These are phyloP conservation scores for Stylonectria norvegica DNA, from an alignment of 2,329 filamentous ascomycete species.

Conservation along the genomic window DNA sequence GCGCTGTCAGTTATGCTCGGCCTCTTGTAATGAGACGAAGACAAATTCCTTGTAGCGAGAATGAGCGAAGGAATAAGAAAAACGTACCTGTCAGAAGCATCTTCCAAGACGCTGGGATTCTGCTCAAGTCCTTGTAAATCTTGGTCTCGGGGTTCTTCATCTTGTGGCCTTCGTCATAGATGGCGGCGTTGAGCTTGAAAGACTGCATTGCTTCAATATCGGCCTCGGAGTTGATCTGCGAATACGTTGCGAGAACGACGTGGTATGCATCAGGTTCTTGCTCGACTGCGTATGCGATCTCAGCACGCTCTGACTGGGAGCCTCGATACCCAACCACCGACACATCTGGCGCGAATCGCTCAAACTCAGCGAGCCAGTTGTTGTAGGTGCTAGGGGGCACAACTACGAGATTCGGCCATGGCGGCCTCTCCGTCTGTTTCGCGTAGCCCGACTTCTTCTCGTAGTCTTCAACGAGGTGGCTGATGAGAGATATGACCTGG, in stretches of 20 bases:
- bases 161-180: conserved; percentile 94
- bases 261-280: conserved; percentile 63
- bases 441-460: conserved; percentile 29
- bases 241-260: conserved; percentile 58
- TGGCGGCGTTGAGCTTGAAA: conserved; percentile 51
- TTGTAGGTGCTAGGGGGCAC: conserved; percentile 92
- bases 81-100: conserved; percentile 61
- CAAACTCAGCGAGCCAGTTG: conserved; percentile 92
- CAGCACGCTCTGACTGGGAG: conserved; percentile 61
- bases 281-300: conserved; percentile 64
- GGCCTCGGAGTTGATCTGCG: conserved; percentile 52
- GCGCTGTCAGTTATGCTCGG: conserved; percentile 22
- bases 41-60: too few species aligned
- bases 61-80: too few species aligned
- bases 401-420: conserved; percentile 79
- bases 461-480: conserved; percentile 70
- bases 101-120: conserved; percentile 76
- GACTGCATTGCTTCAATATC: conserved; percentile 50
- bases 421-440: conserved; percentile 38
- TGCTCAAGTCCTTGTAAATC: conserved; percentile 73
- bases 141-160: conserved; percentile 85
- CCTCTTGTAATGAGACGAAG: too few species aligned
- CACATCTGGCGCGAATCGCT: conserved; percentile 76
- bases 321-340: conserved; percentile 70
- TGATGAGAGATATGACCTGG: conserved; percentile 89